Evolutionary conservation across 805 yeast genomes (phyloP), one percentile per base, ranked within the genome.

Genomic region (Zygosaccharomyces bailii): DNA sequence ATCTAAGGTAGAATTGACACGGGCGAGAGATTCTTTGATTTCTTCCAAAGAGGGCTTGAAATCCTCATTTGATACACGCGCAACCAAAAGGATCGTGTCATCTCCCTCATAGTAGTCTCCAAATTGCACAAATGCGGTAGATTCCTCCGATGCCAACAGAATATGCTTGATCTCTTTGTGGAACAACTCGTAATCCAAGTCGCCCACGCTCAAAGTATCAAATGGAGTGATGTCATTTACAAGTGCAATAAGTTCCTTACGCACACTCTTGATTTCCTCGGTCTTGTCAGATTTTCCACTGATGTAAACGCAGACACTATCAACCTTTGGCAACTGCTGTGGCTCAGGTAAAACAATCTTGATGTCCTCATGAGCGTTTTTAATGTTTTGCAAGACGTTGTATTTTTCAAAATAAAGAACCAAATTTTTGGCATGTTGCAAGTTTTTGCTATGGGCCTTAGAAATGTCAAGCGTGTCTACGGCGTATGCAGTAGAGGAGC

Each of bases 381-480:
- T 69, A 49, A 79, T 64, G n/a, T 52, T 45, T 34, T 66, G 55
- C 52, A 84, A 74, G 29, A 69, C 61, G 24, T 77, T 75, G 46
- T 78, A 69, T 49, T 75, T 71, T 43, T 68, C 62, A 53, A 93
- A 82, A 62, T 73, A 86, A 9, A 83, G 73, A 34, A 88, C 83
- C 45, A 93, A 72, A 32, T 80, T 75, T 49, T 79, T 78, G 7
- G 96, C 96, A 57, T 93, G 98, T 13, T 70, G 63, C 42, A 78
- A 60, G 59, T 86, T 79, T 52, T 85, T 86, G 57, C 88, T 86
- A 63, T 93, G 97, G 23, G 98, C 96, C 65, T 78, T 83, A 8
- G 95, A 80, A 64, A 93, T 82, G 57, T 89, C 96, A 59, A 93
- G 73, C 27, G 79, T 68, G 52, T 82, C 88, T 32, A 82, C 78